A percentile compares a stretch with the other conserved stretches of the same genome.
Evolutionary conservation across 345 rosid species (phyloP).

Genomic region (Psidium friedrichsthalianum): DNA sequence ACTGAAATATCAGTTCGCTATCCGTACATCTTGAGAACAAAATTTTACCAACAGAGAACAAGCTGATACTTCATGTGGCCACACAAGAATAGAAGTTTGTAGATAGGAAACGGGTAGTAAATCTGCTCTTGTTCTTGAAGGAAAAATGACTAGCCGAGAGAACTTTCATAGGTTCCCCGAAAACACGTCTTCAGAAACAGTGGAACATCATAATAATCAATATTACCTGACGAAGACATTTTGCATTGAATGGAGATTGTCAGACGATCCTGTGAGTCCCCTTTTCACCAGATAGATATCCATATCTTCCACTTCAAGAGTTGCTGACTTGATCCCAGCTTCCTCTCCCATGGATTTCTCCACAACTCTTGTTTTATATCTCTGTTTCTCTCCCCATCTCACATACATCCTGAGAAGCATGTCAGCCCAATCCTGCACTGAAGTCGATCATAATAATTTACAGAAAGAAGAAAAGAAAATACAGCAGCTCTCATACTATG

Average conservation of each 20-base stretch:
- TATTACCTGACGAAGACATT: conserved; percentile 91
- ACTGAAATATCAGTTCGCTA: not conserved
- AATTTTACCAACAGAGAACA: not conserved
- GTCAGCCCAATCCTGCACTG: conserved; percentile 99
- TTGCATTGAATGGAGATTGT: conserved; percentile 96
- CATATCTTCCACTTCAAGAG: conserved; percentile 79
- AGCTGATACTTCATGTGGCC: not conserved
- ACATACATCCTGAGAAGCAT: conserved; percentile 93
- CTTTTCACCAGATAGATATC: conserved; percentile 88
- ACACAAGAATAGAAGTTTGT: not conserved
- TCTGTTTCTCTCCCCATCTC: conserved; percentile 97
- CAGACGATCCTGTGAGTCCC: conserved; percentile 92
- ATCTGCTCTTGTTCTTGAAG: not conserved
- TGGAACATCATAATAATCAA: not conserved
- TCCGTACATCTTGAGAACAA: not conserved
- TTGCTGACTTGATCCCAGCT: conserved; percentile 94
- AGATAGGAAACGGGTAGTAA: not conserved
- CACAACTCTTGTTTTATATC: conserved; percentile 71
- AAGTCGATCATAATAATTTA: conserved; percentile 17
- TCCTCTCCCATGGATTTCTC: conserved; percentile 90
- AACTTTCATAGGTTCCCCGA: not conserved
- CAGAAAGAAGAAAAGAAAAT: not conserved
- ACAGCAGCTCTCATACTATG: not conserved
- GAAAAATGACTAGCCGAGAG: not conserved
- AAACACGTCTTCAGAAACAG: not conserved